Evolutionary conservation across 345 rosid species (phyloP).

Genomic region (Abelmoschus esculentus): DNA sequence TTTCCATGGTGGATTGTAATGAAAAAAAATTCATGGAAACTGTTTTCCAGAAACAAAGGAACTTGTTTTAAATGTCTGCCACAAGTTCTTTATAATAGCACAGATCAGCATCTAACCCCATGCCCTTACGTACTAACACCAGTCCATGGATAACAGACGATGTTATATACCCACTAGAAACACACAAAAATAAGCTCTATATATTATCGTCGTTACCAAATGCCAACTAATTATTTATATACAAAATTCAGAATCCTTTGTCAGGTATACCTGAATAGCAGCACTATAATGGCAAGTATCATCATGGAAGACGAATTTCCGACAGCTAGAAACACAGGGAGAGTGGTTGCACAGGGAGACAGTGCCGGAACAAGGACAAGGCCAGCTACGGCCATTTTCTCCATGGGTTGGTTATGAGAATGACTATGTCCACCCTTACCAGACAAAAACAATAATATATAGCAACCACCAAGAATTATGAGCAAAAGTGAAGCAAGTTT

Average conservation of each 20-base stretch:
- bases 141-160: not conserved
- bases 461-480: slow-evolving; percentile 87
- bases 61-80: not conserved
- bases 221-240: not conserved
- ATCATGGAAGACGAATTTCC: slow-evolving; percentile 95
- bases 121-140: not conserved
- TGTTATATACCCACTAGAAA: not conserved
- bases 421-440: slow-evolving; percentile 96
- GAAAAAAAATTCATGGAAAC: not conserved
- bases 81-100: not conserved
- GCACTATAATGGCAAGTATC: slow-evolving; percentile 92
- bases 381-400: slow-evolving; percentile 99
- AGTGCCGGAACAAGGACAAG: slow-evolving; percentile 97
- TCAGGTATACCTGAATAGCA: slow-evolving; percentile 62
- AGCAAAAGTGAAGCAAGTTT: slow-evolving; percentile 96
- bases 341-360: slow-evolving; percentile 98
- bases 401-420: slow-evolving; percentile 97
- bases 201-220: not conserved
- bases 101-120: not conserved
- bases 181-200: not conserved
- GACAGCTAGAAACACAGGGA: slow-evolving; percentile 95
- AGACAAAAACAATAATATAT: slow-evolving; percentile 67
- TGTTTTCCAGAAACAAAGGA: not conserved
- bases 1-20: not conserved
- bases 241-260: not conserved